phyloP scores from a whole-genome alignment of 805 yeast genomes.

The Saturnispora bothae region DNA sequence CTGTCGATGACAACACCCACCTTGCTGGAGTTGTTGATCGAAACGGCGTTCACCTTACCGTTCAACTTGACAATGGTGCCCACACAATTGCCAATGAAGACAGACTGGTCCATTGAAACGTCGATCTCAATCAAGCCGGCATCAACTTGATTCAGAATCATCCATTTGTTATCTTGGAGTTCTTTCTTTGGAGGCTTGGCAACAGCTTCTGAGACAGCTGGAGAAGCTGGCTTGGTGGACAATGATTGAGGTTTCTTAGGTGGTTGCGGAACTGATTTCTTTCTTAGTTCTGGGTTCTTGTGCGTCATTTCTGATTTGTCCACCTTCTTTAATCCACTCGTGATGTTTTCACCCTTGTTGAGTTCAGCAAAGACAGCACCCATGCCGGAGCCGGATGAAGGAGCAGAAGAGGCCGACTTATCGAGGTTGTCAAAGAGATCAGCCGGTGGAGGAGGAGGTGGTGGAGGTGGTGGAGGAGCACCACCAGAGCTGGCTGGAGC shows the following conservation, averaged over 20 bases:
- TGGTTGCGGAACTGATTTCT: conserved; percentile 53
- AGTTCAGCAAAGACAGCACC: conserved; percentile 87
- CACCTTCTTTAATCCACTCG: conserved; percentile 81
- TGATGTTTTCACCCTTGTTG: conserved; percentile 75
- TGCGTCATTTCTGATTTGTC: conserved; percentile 92
- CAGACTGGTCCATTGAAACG: conserved; percentile 77
- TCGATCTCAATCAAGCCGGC: conserved; percentile 47
- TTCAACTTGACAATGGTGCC: conserved; percentile 68
- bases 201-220: conserved; percentile 9
- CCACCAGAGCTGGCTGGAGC: conserved; percentile 18
- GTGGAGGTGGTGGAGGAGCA: conserved; percentile 34
- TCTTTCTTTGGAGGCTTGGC: conserved; percentile 49
- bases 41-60: conserved; percentile 87
- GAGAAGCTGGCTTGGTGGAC: conserved; percentile 19
- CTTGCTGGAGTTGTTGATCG: conserved; percentile 61
- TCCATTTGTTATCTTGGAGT: conserved; percentile 81
- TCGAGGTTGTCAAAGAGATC: conserved; percentile 40
- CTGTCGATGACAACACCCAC: conserved; percentile 76
- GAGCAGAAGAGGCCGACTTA: conserved; percentile 14
- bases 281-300: conserved; percentile 76
- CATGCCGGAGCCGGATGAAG: conserved; percentile 39
- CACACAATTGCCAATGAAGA: conserved; percentile 74
- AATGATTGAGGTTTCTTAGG: conserved; percentile 75
- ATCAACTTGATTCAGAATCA: conserved; percentile 61
- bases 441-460: conserved; percentile 86